phyloP scores from a whole-genome alignment of 495 filamentous ascomycete species.

The Cairneyella variabilis region DNA sequence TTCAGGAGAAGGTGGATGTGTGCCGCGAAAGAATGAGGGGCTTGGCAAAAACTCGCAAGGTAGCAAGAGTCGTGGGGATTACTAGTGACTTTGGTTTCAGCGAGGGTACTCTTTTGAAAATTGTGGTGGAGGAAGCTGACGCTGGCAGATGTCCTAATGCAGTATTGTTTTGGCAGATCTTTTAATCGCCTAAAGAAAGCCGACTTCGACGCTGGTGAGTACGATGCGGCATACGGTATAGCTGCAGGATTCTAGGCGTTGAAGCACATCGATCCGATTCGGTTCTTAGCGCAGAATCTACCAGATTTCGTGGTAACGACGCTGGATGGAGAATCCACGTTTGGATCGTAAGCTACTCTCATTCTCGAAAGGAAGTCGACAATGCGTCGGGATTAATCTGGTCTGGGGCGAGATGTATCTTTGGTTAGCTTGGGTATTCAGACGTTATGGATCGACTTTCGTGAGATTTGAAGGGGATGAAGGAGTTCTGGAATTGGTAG shows the following conservation, averaged over 20 bases:
- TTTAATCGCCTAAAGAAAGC: conserved; percentile 1
- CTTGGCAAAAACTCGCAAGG: not conserved
- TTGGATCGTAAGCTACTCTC: conserved; percentile 38
- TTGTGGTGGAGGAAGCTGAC: not conserved
- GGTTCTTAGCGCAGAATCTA: not conserved
- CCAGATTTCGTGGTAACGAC: conserved; percentile 1
- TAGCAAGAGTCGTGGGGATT: conserved; percentile 1
- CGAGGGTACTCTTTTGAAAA: not conserved
- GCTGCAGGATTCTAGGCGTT: not conserved
- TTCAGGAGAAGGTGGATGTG: conserved; percentile 1
- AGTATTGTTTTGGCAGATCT: conserved; percentile 12
- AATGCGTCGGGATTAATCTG: conserved; percentile 44
- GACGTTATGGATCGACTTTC: conserved; percentile 29
- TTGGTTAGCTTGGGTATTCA: conserved; percentile 39
- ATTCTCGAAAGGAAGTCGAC: conserved; percentile 40
- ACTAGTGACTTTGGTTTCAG: conserved; percentile 6
- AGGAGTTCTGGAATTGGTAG: conserved; percentile 11
- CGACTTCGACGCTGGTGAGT: conserved; percentile 3
- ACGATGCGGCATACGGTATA: conserved; percentile 1
- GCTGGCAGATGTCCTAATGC: conserved; percentile 8
- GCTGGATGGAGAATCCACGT: conserved; percentile 37
- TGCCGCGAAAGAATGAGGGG: conserved; percentile 4
- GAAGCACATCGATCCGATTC: conserved; percentile 12
- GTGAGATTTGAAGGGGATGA: conserved; percentile 16
- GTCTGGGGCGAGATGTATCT: conserved; percentile 45